These are phyloP conservation scores for Adiantum capillusveneris DNA, from an alignment of 75 land plant species.

Conservation along the genomic window DNA sequence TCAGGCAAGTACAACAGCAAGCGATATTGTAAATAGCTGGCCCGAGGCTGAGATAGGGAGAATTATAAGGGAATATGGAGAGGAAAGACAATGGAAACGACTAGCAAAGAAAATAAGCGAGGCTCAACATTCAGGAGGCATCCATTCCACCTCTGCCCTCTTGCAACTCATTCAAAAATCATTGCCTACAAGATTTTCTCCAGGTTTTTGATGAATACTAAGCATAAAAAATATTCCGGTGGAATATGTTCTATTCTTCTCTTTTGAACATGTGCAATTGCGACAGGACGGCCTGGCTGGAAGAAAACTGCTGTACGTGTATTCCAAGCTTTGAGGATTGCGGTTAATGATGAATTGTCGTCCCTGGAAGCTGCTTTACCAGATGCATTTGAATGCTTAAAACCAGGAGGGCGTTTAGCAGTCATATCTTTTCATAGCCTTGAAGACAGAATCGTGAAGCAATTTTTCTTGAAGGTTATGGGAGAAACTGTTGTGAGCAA, in stretches of 20 bases:
- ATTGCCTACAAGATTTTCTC: not conserved
- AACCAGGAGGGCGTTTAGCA: constrained; percentile 81
- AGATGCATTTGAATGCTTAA: constrained; percentile 62
- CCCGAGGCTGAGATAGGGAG: constrained; percentile 85
- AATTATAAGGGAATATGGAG: constrained; percentile 91
- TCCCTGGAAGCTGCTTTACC: constrained; percentile 57
- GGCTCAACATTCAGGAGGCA: constrained; percentile 65
- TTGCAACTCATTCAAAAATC: constrained; percentile 42
- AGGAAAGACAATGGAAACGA: constrained; percentile 76
- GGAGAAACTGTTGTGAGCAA: constrained; percentile 10
- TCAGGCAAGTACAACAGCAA: constrained; percentile 56
- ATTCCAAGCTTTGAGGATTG: constrained; percentile 94
- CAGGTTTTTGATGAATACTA: no score
- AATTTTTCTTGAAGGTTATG: constrained; percentile 58
- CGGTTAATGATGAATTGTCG: constrained; percentile 90
- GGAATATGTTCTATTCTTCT: not conserved
- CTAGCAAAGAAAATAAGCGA: constrained; percentile 67
- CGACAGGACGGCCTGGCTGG: constrained; percentile 81
- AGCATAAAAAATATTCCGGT: not conserved
- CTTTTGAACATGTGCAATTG: no score
- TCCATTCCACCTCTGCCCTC: constrained; percentile 72
- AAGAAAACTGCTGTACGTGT: constrained; percentile 86
- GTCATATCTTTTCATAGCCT: constrained; percentile 98
- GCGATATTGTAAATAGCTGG: constrained; percentile 85
- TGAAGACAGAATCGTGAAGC: constrained; percentile 95